These are phyloP conservation scores for Martensiomyces pterosporus DNA, from an alignment of 192 early-diverging fungal species.

Conservation along the genomic window DNA sequence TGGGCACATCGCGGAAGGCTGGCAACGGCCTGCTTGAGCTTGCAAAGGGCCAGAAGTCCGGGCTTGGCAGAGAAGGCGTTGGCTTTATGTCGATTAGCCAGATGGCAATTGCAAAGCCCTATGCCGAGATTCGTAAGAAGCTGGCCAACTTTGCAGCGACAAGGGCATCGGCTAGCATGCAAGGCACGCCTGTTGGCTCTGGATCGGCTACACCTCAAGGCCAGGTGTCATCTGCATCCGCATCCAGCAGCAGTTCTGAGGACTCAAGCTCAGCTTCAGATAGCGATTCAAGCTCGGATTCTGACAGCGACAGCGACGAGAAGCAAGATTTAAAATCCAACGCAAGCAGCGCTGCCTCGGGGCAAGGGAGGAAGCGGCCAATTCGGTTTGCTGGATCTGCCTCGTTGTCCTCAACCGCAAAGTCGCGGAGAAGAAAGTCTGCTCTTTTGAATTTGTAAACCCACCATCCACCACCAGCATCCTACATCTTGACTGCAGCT, in stretches of 20 bases:
- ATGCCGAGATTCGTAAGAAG: constrained; percentile 39
- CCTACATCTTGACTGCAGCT: too few relatives aligned
- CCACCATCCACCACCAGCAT: too few relatives aligned
- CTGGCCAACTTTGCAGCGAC: constrained; percentile 21
- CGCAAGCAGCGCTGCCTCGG: neutral
- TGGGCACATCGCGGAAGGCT: constrained; percentile 13
- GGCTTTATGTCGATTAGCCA: constrained; percentile 36
- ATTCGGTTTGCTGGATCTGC: constrained; percentile 43
- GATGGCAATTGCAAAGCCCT: constrained; percentile 37
- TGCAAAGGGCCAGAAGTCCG: constrained; percentile 12
- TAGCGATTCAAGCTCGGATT: constrained; percentile 3
- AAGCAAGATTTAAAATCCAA: constrained; percentile 4
- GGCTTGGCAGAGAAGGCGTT: constrained; percentile 16
- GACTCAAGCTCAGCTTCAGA: constrained; percentile 11
- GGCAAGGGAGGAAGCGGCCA: constrained; percentile 4
- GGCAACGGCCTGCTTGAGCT: constrained; percentile 22
- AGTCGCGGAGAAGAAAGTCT: constrained; percentile 32
- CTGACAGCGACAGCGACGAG: constrained; percentile 4
- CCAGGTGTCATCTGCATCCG: neutral
- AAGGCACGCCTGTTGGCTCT: neutral
- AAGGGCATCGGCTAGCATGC: neutral
- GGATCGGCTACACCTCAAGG: constrained; percentile 1
- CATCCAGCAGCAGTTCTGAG: neutral
- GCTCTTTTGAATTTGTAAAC: constrained; percentile 21
- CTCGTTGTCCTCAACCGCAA: constrained; percentile 23